Conservation (phyloP, 2,329 filamentous ascomycete genomes). For the Pleurostoma richardsiae region DNA sequence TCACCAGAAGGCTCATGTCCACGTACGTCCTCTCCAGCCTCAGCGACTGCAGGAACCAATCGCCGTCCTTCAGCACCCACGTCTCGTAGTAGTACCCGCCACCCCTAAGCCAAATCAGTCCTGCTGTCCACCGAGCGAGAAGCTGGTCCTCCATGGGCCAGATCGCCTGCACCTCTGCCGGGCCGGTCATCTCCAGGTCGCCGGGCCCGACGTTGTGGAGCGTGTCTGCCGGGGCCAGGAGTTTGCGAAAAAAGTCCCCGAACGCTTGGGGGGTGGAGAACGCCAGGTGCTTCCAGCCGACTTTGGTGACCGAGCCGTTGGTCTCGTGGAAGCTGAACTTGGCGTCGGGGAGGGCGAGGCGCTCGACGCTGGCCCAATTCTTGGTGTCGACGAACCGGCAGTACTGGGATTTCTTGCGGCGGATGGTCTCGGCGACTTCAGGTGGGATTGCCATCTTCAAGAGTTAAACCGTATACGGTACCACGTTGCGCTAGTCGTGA, state of each 20-base stretch:
- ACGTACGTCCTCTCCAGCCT: background rate
- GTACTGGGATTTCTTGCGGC: conserved; percentile 16
- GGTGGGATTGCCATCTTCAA: conserved; percentile 6
- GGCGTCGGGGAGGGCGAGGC: conserved; percentile 14
- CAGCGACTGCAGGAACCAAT: conserved; percentile 3
- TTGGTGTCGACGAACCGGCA: conserved; percentile 18
- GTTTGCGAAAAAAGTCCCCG: conserved; percentile 11
- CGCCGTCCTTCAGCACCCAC: conserved; percentile 1
- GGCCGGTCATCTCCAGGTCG: conserved; percentile 14
- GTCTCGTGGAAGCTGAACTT: conserved; percentile 7
- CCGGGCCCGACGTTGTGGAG: conserved; percentile 15
- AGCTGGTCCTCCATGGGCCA: conserved; percentile 7
- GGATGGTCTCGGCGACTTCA: conserved; percentile 14
- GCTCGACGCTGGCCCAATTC: conserved; percentile 14
- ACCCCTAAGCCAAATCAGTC: background rate
- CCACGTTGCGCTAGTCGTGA: no score
- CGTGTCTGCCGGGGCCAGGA: conserved; percentile 14
- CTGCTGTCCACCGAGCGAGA: background rate
- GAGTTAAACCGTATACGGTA: no score
- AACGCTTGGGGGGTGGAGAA: conserved; percentile 4
- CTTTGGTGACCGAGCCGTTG: background rate
- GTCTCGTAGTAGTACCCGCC: conserved; percentile 5
- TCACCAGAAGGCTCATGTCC: background rate
- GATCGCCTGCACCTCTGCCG: conserved; percentile 16
- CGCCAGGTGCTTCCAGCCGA: background rate